A percentile compares a stretch with the other conserved stretches of the same genome.
Evolutionary conservation across 306 rosid genomes (phyloP).

Genomic region (peach (Prunus persica)): DNA sequence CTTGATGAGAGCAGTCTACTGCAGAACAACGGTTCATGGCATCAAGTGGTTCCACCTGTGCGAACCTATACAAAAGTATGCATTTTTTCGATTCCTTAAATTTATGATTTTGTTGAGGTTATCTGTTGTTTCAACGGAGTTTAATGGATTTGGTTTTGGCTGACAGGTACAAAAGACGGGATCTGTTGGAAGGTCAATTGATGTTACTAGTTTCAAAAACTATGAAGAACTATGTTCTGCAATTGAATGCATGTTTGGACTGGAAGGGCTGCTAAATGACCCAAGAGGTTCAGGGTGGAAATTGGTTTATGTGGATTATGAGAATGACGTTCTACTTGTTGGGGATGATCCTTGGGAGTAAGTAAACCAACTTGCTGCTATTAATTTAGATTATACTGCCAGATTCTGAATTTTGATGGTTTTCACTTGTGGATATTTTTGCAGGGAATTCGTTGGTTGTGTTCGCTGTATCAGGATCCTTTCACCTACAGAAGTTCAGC

Average conservation of each 20-base stretch:
- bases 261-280: slow-evolving; percentile 79
- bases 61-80: slow-evolving; percentile 85
- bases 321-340: slow-evolving; percentile 81
- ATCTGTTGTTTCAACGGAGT: no score
- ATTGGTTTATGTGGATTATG: slow-evolving; percentile 87
- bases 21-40: slow-evolving; percentile 83
- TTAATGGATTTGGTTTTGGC: background rate
- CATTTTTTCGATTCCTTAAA: background rate
- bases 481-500: slow-evolving; percentile 84
- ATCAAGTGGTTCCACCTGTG: slow-evolving; percentile 66
- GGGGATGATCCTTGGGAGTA: slow-evolving; percentile 99
- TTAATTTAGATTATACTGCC: background rate
- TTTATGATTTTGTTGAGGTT: background rate
- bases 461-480: slow-evolving; percentile 83
- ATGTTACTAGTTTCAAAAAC: slow-evolving; percentile 77
- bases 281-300: slow-evolving; percentile 91
- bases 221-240: slow-evolving; percentile 74
- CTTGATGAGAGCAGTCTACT: slow-evolving; percentile 78
- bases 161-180: slow-evolving; percentile 91
- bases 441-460: slow-evolving; percentile 91
- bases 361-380: slow-evolving; percentile 22
- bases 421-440: background rate
- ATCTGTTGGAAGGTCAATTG: slow-evolving; percentile 91
- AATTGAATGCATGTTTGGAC: slow-evolving; percentile 92
- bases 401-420: background rate